A percentile compares a stretch with the other conserved stretches of the same genome.
phyloP scores from a whole-genome alignment of 2,329 filamentous ascomycete genomes.

The Trichoderma atrobrunneum region DNA sequence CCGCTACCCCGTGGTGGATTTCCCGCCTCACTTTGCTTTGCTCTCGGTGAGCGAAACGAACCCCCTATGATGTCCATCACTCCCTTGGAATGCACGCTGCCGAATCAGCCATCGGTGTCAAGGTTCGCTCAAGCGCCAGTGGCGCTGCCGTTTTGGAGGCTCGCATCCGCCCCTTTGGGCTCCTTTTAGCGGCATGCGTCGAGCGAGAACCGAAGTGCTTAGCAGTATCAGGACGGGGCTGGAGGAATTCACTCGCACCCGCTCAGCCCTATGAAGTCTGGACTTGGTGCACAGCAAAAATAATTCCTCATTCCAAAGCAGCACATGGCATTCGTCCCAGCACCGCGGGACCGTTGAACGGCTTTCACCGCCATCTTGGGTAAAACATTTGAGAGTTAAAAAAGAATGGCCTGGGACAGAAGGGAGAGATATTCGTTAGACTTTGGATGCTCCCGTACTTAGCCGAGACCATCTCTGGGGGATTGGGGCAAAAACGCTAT shows the following conservation, averaged over 20 bases:
- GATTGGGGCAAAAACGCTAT: background rate
- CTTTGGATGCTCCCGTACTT: background rate
- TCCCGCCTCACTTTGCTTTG: background rate
- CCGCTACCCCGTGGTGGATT: background rate
- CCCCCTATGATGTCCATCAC: background rate
- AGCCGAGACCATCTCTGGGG: background rate
- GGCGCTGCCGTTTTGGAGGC: conserved; percentile 4
- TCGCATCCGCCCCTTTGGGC: background rate
- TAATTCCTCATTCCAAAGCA: background rate
- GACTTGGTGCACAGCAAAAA: background rate
- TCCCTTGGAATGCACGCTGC: background rate
- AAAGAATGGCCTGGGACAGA: background rate
- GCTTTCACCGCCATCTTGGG: background rate
- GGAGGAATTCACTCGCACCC: background rate
- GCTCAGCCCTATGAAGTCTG: conserved; percentile 18
- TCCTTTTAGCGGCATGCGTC: conserved; percentile 1
- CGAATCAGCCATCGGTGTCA: conserved; percentile 1
- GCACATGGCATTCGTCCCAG: background rate
- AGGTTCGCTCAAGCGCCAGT: conserved; percentile 16
- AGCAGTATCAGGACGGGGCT: background rate
- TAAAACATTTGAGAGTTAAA: background rate
- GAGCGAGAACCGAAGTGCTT: background rate
- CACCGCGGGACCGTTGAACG: background rate
- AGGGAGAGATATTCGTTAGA: background rate
- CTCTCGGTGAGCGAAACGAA: background rate